Evolutionary conservation across 202 grass and related monocot genomes (phyloP), one percentile per base, ranked within the genome.

Genomic region (Alloteropsis angusta): DNA sequence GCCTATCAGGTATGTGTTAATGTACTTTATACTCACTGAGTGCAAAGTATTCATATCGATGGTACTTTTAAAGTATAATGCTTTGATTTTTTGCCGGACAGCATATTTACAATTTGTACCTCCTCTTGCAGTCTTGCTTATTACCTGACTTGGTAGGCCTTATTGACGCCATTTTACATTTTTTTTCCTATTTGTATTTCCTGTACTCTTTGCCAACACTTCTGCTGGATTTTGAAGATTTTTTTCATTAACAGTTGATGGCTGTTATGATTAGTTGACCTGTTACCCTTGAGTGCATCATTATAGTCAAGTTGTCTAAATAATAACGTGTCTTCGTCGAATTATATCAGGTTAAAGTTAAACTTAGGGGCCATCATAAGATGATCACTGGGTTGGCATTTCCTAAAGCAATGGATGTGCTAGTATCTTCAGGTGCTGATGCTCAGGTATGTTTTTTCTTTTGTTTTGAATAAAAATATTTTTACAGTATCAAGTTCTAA

Each of bases 371-470:
- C 28, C 93, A 97, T 85, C 88, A 93, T 74, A 93, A 97, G 69
- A 93, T 83, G 57, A 88, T 97, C 19, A 97, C 88, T 42, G 93
- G 93, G 35, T 83, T 97, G 34, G 90, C 93, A 59, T 97, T 97
- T 82, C 88, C 93, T 18, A 83, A 90, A 49, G 77, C 58, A 43
- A 74, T 87, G 85, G 88, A 90, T 77, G 88, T 93, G 3, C 81
- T 97, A n/a, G 85, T 97, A 56, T 97, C 93, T 50, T 97, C 93
- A 32, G 90, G 93, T 22, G 93, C 93, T 54, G 93, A 97, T 90
- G 88, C 87, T 32, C 93, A 97, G 90, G 93, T 97, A 88, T 46
- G 39, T 10, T 32, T 47, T 36, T 36, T 36, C 35, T 36, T 36
- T 36, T 35, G 2, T 26, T 69, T 48, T 49, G 3, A 30, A 30